Conservation (phyloP, 2,329 filamentous ascomycete genomes). For the Fusarium pseudocircinatum region DNA sequence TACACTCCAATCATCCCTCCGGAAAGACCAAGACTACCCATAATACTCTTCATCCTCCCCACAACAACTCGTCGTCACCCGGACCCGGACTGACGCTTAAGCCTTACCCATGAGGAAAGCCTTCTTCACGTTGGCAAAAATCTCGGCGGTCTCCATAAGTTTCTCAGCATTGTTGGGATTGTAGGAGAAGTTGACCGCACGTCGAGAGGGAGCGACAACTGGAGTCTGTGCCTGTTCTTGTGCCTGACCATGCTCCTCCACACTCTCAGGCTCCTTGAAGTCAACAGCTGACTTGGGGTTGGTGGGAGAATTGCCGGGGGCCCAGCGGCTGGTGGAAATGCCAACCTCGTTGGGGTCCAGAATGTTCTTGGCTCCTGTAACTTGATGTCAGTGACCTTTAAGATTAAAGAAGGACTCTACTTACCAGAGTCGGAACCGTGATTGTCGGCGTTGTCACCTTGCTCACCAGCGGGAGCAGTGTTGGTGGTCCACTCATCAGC, state of each 20-base stretch:
- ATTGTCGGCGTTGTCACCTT: not conserved
- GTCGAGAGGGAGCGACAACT: not conserved
- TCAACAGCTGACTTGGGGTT: not conserved
- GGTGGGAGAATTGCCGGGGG: not conserved
- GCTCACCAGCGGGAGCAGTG: not conserved
- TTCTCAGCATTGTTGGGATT: slow-evolving; percentile 7
- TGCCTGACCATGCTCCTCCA: not conserved
- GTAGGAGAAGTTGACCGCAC: slow-evolving; percentile 2
- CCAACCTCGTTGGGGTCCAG: slow-evolving; percentile 1
- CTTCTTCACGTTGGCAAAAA: slow-evolving; percentile 19
- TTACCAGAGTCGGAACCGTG: not conserved
- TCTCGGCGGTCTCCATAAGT: not conserved
- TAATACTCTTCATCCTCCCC: not conserved
- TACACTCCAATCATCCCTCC: not conserved
- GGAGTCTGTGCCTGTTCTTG: not conserved
- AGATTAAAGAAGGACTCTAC: accelerated
- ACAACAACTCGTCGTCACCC: not conserved
- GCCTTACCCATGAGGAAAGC: slow-evolving; percentile 7
- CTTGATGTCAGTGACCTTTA: not conserved
- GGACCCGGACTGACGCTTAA: not conserved
- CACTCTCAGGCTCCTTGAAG: not conserved
- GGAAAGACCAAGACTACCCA: not conserved
- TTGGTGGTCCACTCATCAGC: not conserved
- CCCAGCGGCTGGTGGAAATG: slow-evolving; percentile 25
- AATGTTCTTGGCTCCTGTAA: not conserved